Conservation (phyloP, 163 green algal species). For the Dunaliella salina region DNA sequence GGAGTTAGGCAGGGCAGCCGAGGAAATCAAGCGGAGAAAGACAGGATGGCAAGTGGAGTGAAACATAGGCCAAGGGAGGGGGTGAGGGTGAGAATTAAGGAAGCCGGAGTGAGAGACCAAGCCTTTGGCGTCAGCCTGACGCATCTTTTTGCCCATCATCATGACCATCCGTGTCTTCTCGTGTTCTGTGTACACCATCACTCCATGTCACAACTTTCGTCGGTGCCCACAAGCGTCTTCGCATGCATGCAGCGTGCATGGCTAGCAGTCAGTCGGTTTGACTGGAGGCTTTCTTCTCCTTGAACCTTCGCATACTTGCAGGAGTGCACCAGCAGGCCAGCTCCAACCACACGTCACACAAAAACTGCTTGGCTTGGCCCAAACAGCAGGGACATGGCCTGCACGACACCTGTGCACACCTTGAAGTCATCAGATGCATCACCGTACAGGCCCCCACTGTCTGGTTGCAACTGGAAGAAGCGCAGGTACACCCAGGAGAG, state of each 20-base stretch:
- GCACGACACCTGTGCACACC: constrained; percentile 3
- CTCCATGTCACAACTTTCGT: no score
- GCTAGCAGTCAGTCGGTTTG: no score
- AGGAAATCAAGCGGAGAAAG: not conserved
- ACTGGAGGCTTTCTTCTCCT: not conserved
- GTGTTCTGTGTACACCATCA: no score
- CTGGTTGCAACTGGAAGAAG: constrained; percentile 70
- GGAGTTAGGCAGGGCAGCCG: not conserved
- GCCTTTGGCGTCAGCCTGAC: no score
- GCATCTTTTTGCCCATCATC: no score
- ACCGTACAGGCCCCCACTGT: constrained; percentile 40
- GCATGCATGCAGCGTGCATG: not conserved
- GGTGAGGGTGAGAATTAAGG: not conserved
- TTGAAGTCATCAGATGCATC: constrained; percentile 75
- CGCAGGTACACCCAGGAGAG: constrained; percentile 76
- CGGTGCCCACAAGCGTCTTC: not conserved
- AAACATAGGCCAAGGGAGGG: not conserved
- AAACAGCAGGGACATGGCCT: no score
- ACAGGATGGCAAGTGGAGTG: not conserved
- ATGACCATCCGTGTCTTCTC: no score
- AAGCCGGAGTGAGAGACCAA: not conserved
- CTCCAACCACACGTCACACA: not conserved
- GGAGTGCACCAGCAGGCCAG: not conserved
- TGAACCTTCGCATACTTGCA: not conserved
- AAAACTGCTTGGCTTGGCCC: not conserved